Evolutionary conservation across 768 basidiomycete species (phyloP).

Genomic region (Fomitopsis serialis): DNA sequence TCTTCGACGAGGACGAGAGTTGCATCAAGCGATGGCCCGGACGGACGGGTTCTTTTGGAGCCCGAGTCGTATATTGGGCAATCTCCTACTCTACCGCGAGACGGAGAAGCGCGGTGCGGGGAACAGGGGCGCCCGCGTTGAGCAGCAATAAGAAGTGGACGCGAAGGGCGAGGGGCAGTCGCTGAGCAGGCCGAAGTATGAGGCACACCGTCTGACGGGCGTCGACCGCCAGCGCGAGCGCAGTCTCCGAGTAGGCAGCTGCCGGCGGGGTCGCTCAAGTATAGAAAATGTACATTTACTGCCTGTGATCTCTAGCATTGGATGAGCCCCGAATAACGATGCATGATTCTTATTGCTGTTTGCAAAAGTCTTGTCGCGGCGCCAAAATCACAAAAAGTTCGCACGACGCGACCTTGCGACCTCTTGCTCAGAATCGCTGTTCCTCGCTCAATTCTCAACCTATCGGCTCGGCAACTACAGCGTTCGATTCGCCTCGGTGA

Average conservation of each 20-base stretch:
- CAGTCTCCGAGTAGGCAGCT: conserved; percentile 80
- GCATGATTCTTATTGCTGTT: too few relatives aligned
- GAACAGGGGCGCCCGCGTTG: conserved; percentile 46
- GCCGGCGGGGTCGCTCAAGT: too few relatives aligned
- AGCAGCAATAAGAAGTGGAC: conserved; percentile 17
- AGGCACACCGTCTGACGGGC: conserved; percentile 32
- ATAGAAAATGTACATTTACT: too few relatives aligned
- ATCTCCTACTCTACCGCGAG: conserved; percentile 93
- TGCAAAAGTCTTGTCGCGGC: too few relatives aligned
- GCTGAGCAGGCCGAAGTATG: conserved; percentile 62
- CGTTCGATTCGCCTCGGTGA: too few relatives aligned
- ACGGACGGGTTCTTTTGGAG: conserved; percentile 98
- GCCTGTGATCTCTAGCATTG: too few relatives aligned
- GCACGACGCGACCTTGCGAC: too few relatives aligned
- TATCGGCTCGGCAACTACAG: too few relatives aligned
- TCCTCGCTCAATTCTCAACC: too few relatives aligned
- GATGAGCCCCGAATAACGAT: too few relatives aligned
- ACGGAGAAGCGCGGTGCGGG: conserved; percentile 78
- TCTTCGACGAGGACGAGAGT: conserved; percentile 95
- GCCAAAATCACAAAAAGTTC: too few relatives aligned
- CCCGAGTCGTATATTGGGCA: conserved; percentile 87
- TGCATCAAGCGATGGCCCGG: conserved; percentile 98
- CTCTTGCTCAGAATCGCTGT: too few relatives aligned
- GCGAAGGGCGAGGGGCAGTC: conserved; percentile 31
- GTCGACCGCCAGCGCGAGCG: conserved; percentile 76